Base-by-base conservation (phyloP, 257 asterid genomes). In the Solanum habrochaites region DNA sequence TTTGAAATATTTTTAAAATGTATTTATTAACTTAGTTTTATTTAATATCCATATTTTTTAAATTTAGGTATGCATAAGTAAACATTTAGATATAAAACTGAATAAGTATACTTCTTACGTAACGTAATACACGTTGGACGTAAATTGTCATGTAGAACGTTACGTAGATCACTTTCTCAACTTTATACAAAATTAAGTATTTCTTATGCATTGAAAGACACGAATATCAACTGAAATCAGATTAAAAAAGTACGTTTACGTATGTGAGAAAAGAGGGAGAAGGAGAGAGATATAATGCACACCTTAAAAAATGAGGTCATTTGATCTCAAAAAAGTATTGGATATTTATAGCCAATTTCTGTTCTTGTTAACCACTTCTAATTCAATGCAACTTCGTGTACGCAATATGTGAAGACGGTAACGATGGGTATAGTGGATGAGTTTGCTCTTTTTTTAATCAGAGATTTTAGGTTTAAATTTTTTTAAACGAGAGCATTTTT, bases 391-490 rank as follows among this genome's bases (percentile, higher is more conserved):
- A 56, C 11, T 56, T 10, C 25, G 64, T 18, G 4, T 20, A 56
- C 64, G 25, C 64, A 56, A 56, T 7, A 56, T 56, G 25, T 1
- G 25, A 56, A 56, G 64, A 56, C 25, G 1, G 2, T 56, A 56
- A 7, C 1, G 2, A 56, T 1, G 11, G n/a, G 0, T 56, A 4
- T 2, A 56, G 0, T 7, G 25, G 11, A 56, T 16, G 62, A 1
- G 0, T 4, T 20, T 56, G 11, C 0, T 56, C 1, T 18, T 18
- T 7, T 0, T 56, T 18, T 56, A 56, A 56, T 56, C 2, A 56
- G 2, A 56, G 4, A 1, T 56, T 56, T 56, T 1, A 56, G 2
- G 2, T 16, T 16, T 3, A 2, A 52, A 16, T 52, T 1, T 6
- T 52, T 52, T 9, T 42, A 0, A 42, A 8, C 0, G 3, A 2